Evolutionary conservation across 805 yeast species (phyloP), one percentile per base, ranked within the genome.

Genomic region (Metschnikowia vanudenii): DNA sequence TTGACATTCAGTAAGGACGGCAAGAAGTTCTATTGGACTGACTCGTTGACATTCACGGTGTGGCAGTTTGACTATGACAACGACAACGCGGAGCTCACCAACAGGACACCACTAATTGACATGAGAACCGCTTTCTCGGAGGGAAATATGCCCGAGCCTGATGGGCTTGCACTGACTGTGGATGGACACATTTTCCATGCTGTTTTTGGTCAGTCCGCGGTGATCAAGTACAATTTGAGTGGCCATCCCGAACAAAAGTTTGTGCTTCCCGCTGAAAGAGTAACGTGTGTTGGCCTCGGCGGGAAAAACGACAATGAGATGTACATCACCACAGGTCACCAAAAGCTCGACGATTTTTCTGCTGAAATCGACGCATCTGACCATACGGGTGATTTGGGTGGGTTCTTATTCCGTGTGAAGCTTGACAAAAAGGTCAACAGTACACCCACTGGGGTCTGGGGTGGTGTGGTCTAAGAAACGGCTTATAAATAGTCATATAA

Each of bases 241-340:
- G 90, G 89, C 2, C 60, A 73, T 40, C 59, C 85, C 13, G 61
- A 80, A 18, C 76, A 77, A 53, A 75, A 74, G 41, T 76, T 73
- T 56, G 41, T 63, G 5, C 60, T 89, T 44, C 96, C 96, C 1
- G 71, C 72, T 0, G 75, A 81, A 4, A 71, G 84, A 49, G 64
- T 84, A 42, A 76, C 88, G 3, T 86, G 95, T 53, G 82, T 84
- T 34, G 75, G 84, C 2, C 74, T 85, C 48, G 95, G 90, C 6
- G 65, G 64, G 1, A 59, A 61, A 20, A 64, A 79, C 16, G 59
- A 69, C 45, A 77, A 80, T 57, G 84, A 81, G 41, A 52, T 89
- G 45, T 84, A 77, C 56, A 79, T 88, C 31, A 85, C 95, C 3
- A 75, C 84, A 16, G 96, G 85, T 1, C 79, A 80, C 53, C 59